phyloP scores from a whole-genome alignment of 2,329 filamentous ascomycete species.

The Pseudogymnoascus sp. region DNA sequence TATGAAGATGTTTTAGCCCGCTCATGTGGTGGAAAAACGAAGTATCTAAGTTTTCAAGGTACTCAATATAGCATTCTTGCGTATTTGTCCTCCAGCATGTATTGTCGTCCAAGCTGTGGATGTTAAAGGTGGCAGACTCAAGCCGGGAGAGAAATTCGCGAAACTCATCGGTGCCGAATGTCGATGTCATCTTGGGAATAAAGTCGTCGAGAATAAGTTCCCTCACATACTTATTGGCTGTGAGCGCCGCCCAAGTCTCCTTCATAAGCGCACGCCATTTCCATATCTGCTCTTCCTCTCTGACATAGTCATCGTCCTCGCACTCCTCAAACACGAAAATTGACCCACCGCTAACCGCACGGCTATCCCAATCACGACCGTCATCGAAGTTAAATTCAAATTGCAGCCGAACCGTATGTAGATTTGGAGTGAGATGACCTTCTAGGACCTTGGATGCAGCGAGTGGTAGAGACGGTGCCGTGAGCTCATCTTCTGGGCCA shows the following conservation, averaged over 20 bases:
- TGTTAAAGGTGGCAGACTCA: background rate
- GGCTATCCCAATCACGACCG: background rate
- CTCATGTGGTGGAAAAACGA: background rate
- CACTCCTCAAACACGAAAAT: background rate
- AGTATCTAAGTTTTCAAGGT: background rate
- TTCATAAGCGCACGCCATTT: background rate
- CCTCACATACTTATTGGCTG: background rate
- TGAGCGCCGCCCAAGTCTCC: background rate
- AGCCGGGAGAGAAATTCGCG: background rate
- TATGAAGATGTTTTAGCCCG: background rate
- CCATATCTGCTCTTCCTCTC: background rate
- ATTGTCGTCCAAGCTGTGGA: background rate
- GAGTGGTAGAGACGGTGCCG: background rate
- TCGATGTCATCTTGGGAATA: background rate
- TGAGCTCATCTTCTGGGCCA: background rate
- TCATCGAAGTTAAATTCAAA: background rate
- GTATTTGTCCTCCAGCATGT: background rate
- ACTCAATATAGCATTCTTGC: background rate
- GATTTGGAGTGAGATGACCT: background rate
- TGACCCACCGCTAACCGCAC: background rate
- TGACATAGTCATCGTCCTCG: background rate
- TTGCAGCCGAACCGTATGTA: background rate
- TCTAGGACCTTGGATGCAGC: background rate
- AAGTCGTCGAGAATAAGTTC: background rate
- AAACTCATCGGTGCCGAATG: background rate